phyloP scores from a whole-genome alignment of 805 yeast species.

The Yarrowia hollandica region DNA sequence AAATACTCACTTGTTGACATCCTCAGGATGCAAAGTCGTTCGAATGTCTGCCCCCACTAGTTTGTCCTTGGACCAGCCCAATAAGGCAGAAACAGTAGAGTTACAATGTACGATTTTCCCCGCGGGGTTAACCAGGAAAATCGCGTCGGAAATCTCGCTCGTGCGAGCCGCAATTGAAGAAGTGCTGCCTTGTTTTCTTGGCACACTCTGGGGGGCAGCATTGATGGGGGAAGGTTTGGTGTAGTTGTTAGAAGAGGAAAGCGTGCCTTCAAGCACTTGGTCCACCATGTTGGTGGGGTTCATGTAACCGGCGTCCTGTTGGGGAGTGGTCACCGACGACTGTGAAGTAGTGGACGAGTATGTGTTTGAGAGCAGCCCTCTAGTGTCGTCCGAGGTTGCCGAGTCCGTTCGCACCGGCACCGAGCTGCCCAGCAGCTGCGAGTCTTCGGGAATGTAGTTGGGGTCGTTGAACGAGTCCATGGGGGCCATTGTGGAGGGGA shows the following conservation, averaged over 20 bases:
- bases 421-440: conserved; percentile 16
- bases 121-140: conserved; percentile 15
- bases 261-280: not conserved
- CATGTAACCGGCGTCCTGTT: not conserved
- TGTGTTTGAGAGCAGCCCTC: not conserved
- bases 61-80: conserved; percentile 18
- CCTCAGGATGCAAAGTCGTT: conserved; percentile 15
- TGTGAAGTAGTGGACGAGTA: conserved; percentile 5
- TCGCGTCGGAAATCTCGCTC: conserved; percentile 1
- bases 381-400: not conserved
- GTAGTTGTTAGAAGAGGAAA: not conserved
- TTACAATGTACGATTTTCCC: conserved; percentile 19
- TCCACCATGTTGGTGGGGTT: conserved; percentile 25
- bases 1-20: conserved; percentile 20
- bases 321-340: not conserved
- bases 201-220: not conserved
- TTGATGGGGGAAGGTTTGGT: not conserved
- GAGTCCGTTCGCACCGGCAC: conserved; percentile 12
- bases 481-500: not conserved
- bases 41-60: conserved; percentile 13
- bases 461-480: conserved; percentile 11
- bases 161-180: not conserved
- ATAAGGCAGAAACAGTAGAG: not conserved
- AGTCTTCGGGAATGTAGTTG: not conserved
- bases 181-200: not conserved